phyloP scores from a whole-genome alignment of 2,329 filamentous ascomycete species.

The Myrmaecium sp. region DNA sequence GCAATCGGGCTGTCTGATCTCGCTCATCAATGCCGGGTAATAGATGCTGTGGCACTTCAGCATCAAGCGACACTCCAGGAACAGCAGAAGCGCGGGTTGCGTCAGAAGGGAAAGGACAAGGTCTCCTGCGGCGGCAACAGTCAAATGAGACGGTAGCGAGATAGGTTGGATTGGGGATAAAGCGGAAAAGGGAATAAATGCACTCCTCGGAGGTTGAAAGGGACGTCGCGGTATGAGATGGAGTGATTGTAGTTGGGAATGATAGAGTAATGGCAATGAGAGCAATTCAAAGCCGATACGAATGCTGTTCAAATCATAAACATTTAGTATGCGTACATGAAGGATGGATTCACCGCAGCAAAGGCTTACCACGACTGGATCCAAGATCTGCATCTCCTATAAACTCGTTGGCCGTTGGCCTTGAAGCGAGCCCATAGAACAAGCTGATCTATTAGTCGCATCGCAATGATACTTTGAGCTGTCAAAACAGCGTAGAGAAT shows the following conservation, averaged over 20 bases:
- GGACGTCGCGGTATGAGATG: conserved; percentile 13
- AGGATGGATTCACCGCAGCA: background rate
- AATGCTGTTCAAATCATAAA: too few relatives aligned
- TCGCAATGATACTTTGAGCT: conserved; percentile 4
- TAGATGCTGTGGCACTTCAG: too few relatives aligned
- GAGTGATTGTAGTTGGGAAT: conserved; percentile 14
- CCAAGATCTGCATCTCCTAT: conserved; percentile 10
- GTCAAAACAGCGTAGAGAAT: background rate
- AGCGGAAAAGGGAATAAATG: conserved; percentile 14
- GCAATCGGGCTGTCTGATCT: too few relatives aligned
- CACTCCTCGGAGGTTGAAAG: conserved; percentile 11
- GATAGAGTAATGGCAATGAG: conserved; percentile 17
- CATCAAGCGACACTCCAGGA: too few relatives aligned
- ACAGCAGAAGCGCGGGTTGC: conserved; percentile 14
- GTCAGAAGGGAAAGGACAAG: conserved; percentile 9
- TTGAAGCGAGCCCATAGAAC: conserved; percentile 8
- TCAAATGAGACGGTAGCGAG: conserved; percentile 9
- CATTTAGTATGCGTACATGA: conserved; percentile 6
- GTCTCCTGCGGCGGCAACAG: conserved; percentile 6
- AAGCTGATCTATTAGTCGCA: conserved; percentile 15
- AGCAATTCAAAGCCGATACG: conserved; percentile 13
- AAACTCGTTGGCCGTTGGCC: conserved; percentile 8
- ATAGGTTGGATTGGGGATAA: conserved; percentile 10
- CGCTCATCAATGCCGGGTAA: too few relatives aligned
- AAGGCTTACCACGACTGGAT: conserved; percentile 10